Base-by-base conservation (phyloP, 805 yeast genomes). In the Pichia membranifaciens region DNA sequence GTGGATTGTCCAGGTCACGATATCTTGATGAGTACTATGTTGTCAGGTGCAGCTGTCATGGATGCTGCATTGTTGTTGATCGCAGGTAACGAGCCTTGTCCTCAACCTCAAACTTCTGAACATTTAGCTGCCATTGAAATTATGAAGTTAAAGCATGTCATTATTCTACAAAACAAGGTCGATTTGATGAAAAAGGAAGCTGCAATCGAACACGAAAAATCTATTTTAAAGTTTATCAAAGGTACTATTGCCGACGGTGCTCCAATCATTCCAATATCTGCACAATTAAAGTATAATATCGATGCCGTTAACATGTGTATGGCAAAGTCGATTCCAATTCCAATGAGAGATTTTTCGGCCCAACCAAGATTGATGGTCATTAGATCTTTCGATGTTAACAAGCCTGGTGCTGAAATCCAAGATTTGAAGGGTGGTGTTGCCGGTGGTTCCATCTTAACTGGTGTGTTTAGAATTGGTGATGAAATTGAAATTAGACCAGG, bases 1-100 rank as follows among this genome's bases (percentile, higher is more conserved):
- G 99, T 95, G 52, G 99, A 93, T 76, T 95, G 99, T 76, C 99
- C 99, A 51, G 99, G 99, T 69, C 99, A 93, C 86, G 99, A 93
- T 76, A 95, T 93, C 74, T 83, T 93, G 69, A 93, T 93, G 99
- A 89, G 97, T 78, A 93, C 99, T 57, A 93, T 93, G 99, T 82
- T 93, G 80, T 90, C 98, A 41, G 99, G 99, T 67, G 99, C 99
- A 33, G 99, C 99, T 16, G 99, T 93, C 55, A 93, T 93, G 99
- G 99, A 93, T 71, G 99, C 99, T 48, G 99, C 99, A 2, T 75
- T 93, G 52, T 75, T 93, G 64, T 78, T 93, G 56, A 84, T 93
- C 65, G 99, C 99, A 25, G 99, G 98, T 71, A 93, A 93, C 68
- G 99, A 93, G 77, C 81, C 96, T 47, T 93, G 99, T 76, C 99